phyloP scores from a whole-genome alignment of 108 stramenopile genomes.

The Aurantiochytrium sp. region DNA sequence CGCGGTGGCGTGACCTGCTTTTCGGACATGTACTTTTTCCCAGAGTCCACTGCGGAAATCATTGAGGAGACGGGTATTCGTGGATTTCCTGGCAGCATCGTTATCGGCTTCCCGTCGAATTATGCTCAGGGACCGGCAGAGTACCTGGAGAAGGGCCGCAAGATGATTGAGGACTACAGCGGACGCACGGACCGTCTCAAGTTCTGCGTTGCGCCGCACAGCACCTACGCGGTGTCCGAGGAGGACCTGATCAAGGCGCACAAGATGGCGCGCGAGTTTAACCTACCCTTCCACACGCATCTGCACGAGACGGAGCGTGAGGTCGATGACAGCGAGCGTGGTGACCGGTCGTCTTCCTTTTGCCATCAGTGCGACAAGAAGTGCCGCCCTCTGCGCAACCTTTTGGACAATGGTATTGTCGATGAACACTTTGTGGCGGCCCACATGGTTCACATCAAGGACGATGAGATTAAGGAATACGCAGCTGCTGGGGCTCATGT shows the following conservation, averaged over 20 bases:
- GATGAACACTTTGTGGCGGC: background rate
- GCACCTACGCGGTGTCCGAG: constrained; percentile 21
- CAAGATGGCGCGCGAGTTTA: background rate
- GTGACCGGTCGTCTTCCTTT: background rate
- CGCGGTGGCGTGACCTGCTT: constrained; percentile 10
- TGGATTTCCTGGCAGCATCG: background rate
- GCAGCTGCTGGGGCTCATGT: background rate
- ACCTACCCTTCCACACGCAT: constrained; percentile 17
- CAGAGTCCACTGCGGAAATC: background rate
- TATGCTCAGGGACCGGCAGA: background rate
- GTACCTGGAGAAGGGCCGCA: background rate
- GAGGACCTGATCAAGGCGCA: background rate
- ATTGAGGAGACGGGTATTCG: constrained; percentile 11
- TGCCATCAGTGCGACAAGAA: constrained; percentile 7
- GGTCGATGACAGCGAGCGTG: background rate
- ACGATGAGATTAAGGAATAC: background rate
- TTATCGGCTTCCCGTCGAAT: constrained; percentile 18
- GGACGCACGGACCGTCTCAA: background rate
- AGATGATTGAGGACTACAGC: background rate
- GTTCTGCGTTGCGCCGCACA: constrained; percentile 21
- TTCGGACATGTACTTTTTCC: constrained; percentile 29
- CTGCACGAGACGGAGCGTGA: constrained; percentile 22
- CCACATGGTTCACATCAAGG: constrained; percentile 17
- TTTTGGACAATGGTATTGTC: background rate
- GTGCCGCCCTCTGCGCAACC: constrained; percentile 18